Evolutionary conservation across 2,329 filamentous ascomycete species (phyloP), one percentile per base, ranked within the genome.

Genomic region (Fusarium sp.): DNA sequence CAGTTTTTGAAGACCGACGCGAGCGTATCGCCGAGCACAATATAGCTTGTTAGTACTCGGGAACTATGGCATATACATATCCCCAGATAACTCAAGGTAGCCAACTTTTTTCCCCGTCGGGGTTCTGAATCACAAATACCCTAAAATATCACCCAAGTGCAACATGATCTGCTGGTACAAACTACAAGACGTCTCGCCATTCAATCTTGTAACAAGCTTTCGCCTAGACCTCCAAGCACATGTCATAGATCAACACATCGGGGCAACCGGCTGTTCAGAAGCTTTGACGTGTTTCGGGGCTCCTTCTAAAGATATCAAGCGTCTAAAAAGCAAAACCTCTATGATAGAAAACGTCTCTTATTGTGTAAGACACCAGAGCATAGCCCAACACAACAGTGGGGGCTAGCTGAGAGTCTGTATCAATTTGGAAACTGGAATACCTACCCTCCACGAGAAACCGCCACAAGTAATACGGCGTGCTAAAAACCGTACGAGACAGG

Each of bases 191-290:
- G 45, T 52, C 50, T 45, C 52, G 54, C 42, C 55, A 72, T 67
- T 60, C 63, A 67, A 69, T 69, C 57, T 51, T 40, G 59, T 70
- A 53, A 42, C 39, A 63, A 21, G 42, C 31, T 29, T 25, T 45
- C 31, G 42, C 31, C 25, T 33, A n/a, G 50, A 40, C 31, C 46
- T 48, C 43, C 29, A 50, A 46, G 33, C 23, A 40, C 21, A n/a
- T 36, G 37, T 31, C 61, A 43, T 56, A 55, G 36, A 56, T 61
- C 29, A 40, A 21, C 17, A 53, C 35, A 20, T 52, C 59, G 27
- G 25, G 36, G 45, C 45, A 42, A 33, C 58, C 67, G 55, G 58
- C 47, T 58, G 45, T 42, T 35, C 27, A 39, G 39, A 47, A 47
- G 47, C 54, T 49, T 52, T 17, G 46, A 20, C 51, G 57, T 47